Conservation (phyloP, 164 flowering plant species). For the Nymphaea thermarum region DNA sequence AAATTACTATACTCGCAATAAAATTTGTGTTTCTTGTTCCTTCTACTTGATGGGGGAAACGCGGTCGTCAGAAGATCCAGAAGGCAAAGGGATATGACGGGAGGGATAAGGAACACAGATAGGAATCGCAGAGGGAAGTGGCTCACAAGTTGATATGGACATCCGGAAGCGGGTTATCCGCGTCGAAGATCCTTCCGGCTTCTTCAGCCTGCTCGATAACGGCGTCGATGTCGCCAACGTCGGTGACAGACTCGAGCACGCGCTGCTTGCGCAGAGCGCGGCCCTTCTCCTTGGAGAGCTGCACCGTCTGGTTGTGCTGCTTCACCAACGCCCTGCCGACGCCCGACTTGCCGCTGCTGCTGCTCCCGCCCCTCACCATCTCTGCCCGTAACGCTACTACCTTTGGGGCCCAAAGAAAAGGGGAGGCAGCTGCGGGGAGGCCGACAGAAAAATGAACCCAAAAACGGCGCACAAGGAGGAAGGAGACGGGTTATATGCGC, state of each 20-base stretch:
- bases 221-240: constrained; percentile 77
- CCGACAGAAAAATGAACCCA: no score
- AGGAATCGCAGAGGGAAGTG: not conserved
- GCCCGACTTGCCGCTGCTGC: constrained; percentile 41
- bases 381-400: not conserved
- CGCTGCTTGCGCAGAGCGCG: constrained; percentile 39
- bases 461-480: no score
- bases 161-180: constrained; percentile 32
- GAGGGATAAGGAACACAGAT: not conserved
- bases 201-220: constrained; percentile 73
- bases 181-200: constrained; percentile 34
- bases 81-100: not conserved
- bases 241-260: constrained; percentile 79
- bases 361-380: not conserved
- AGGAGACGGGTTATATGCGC: no score
- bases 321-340: constrained; percentile 82
- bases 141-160: constrained; percentile 46
- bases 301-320: constrained; percentile 84
- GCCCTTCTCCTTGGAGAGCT: constrained; percentile 73
- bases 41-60: no score
- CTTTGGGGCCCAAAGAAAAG: no score
- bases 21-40: no score
- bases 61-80: not conserved
- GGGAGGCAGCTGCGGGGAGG: no score
- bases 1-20: no score